Evolutionary conservation across 179 eudicot genomes (phyloP).

Genomic region (Amaranthus tricolor): DNA sequence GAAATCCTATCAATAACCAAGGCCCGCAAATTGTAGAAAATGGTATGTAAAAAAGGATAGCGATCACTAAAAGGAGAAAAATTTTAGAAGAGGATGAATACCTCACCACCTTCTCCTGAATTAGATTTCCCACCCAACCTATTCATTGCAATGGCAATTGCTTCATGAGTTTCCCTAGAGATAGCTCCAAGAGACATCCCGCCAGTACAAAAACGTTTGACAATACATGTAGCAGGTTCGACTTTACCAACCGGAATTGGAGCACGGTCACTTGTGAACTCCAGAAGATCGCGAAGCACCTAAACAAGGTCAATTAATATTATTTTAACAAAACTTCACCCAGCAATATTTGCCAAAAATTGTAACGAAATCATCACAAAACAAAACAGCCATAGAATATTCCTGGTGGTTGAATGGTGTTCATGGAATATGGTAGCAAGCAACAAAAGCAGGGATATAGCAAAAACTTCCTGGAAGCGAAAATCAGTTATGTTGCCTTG

Average conservation of each 20-base stretch:
- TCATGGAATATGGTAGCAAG: neutral
- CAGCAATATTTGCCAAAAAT: neutral
- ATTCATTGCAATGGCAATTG: slow-evolving; percentile 99
- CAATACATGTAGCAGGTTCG: slow-evolving; percentile 90
- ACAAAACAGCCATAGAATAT: neutral
- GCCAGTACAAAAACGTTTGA: slow-evolving; percentile 95
- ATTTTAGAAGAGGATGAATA: slow-evolving; percentile 28
- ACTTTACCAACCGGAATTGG: slow-evolving; percentile 97
- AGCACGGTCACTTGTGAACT: slow-evolving; percentile 81
- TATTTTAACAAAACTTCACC: neutral
- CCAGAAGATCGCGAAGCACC: slow-evolving; percentile 97
- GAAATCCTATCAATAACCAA: slow-evolving; percentile 4
- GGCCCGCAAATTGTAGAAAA: slow-evolving; percentile 3
- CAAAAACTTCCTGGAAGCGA: neutral
- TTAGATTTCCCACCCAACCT: slow-evolving; percentile 97
- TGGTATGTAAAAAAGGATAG: neutral
- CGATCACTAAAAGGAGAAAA: neutral
- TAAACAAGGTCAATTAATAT: slow-evolving; percentile 22
- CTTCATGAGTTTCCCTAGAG: slow-evolving; percentile 99
- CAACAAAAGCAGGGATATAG: neutral
- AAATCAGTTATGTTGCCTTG: neutral
- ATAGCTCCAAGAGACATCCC: slow-evolving; percentile 99
- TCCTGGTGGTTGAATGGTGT: neutral
- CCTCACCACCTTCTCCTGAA: slow-evolving; percentile 99
- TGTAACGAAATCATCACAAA: too few relatives aligned